Evolutionary conservation across 352 stramenopile genomes (phyloP).

Genomic region (Lagenidium sp.): DNA sequence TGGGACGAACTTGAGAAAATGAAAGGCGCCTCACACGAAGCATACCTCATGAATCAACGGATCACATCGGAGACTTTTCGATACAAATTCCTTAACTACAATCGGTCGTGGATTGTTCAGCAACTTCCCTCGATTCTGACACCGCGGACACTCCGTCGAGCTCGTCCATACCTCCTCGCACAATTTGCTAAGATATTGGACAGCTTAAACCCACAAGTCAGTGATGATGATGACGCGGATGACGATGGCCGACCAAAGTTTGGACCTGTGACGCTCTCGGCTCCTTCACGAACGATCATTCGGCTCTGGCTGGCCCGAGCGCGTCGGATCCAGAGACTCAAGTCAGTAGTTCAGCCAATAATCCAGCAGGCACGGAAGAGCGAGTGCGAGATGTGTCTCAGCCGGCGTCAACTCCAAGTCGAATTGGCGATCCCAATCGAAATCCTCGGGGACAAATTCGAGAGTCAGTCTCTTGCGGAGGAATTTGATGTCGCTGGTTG

Average conservation of each 20-base stretch:
- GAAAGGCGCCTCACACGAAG: conserved; percentile 90
- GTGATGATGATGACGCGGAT: conserved; percentile 89
- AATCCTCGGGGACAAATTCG: conserved; percentile 90
- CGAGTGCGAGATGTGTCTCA: conserved; percentile 94
- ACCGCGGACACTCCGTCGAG: conserved; percentile 85
- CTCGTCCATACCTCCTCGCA: conserved; percentile 91
- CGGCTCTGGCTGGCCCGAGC: conserved; percentile 89
- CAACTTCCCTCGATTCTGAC: conserved; percentile 95
- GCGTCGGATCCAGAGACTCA: conserved; percentile 71
- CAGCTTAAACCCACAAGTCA: conserved; percentile 91
- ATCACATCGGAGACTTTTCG: conserved; percentile 96
- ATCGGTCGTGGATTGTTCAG: conserved; percentile 94
- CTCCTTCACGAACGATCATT: conserved; percentile 88
- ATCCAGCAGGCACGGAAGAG: conserved; percentile 89
- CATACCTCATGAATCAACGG: conserved; percentile 96
- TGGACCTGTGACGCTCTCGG: conserved; percentile 86
- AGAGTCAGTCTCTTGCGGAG: conserved; percentile 72
- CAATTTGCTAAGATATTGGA: conserved; percentile 96
- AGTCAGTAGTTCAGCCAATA: conserved; percentile 85
- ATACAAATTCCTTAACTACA: conserved; percentile 98
- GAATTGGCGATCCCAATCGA: conserved; percentile 90
- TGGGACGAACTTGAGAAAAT: conserved; percentile 92
- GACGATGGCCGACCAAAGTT: conserved; percentile 61
- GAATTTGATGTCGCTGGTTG: conserved; percentile 93
- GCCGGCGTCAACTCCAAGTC: conserved; percentile 91